Percentiles rank a stretch among this genome's conserved stretches.
Conservation (phyloP, 2,329 filamentous ascomycete species). For the Fusarium heterosporum region DNA sequence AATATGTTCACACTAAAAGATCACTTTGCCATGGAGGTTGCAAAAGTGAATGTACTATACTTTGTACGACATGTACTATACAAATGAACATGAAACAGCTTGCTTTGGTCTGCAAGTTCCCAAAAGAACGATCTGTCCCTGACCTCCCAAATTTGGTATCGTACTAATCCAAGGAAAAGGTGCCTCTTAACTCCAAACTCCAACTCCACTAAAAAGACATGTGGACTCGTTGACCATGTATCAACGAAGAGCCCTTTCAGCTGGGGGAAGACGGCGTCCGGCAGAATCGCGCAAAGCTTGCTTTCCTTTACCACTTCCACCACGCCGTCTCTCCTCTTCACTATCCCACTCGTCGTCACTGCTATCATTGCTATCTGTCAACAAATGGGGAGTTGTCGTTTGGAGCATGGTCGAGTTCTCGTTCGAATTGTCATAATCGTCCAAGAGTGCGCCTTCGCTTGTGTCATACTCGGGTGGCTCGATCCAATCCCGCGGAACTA, state of each 20-base stretch:
- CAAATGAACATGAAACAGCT: slow-evolving; percentile 41
- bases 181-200: slow-evolving; percentile 42
- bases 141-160: slow-evolving; percentile 46
- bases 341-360: slow-evolving; percentile 57
- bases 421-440: slow-evolving; percentile 63
- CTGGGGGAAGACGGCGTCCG: slow-evolving; percentile 63
- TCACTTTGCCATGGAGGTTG: slow-evolving; percentile 23
- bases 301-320: slow-evolving; percentile 58
- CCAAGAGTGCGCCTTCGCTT: slow-evolving; percentile 76
- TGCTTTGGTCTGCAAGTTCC: slow-evolving; percentile 31
- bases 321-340: slow-evolving; percentile 58
- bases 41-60: slow-evolving; percentile 52
- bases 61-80: slow-evolving; percentile 52
- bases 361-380: slow-evolving; percentile 45
- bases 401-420: slow-evolving; percentile 71
- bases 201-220: slow-evolving; percentile 38
- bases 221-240: slow-evolving; percentile 20
- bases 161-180: slow-evolving; percentile 36
- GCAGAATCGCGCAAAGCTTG: slow-evolving; percentile 61
- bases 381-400: slow-evolving; percentile 49
- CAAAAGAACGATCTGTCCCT: slow-evolving; percentile 40
- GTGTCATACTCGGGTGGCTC: slow-evolving; percentile 80
- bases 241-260: slow-evolving; percentile 62
- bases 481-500: slow-evolving; percentile 86
- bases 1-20: slow-evolving; percentile 16